Base-by-base conservation (phyloP, 192 early-diverging fungal genomes). In the Entophlyctis luteolus region DNA sequence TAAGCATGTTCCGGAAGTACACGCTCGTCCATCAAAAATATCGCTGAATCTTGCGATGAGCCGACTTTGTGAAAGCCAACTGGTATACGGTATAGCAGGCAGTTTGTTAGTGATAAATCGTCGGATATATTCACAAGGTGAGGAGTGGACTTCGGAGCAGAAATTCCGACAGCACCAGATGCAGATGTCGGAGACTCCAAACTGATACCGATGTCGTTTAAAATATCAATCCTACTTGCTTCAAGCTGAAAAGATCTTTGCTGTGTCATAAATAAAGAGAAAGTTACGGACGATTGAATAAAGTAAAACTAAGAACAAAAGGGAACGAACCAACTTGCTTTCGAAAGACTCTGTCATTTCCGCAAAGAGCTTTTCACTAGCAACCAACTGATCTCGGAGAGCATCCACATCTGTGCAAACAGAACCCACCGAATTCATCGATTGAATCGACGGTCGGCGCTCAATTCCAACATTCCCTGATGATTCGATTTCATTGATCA, bases 121-220 rank as follows among this genome's bases (percentile, higher is more conserved):
- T 94, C 92, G 68, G 89, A 93, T 23, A 93, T 83, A 62, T 94
- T 96, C 59, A 96, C 84, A 48, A 96, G 75, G 73, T 96, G 91
- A 28, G 93, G 91, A 34, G 86, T 80, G 33, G 84, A 84, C 50
- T 88, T 86, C 3, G 93, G 91, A 8, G 87, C 84, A 62, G 85
- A 84, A 2, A 94, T 77, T 12, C 91, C 92, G 10, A 91, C 78
- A 25, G 80, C 70, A 63, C 85, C 81, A 1, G 62, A 46, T 6
- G 34, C 57, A 22, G 28, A 47, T 1, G 67, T 46, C 8, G 18
- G 23, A 45, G 88, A 81, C 35, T 89, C 90, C 1, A 93, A 75
- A 3, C 79, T 70, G 35, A 93, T 91, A 28, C 91, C 93, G 46
- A 93, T 78, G 22, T 92, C 90, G 45, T 88, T 83, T 29, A 95